These are phyloP conservation scores for Colletotrichum liriopes DNA, from an alignment of 2,329 filamentous ascomycete genomes.

Conservation along the genomic window DNA sequence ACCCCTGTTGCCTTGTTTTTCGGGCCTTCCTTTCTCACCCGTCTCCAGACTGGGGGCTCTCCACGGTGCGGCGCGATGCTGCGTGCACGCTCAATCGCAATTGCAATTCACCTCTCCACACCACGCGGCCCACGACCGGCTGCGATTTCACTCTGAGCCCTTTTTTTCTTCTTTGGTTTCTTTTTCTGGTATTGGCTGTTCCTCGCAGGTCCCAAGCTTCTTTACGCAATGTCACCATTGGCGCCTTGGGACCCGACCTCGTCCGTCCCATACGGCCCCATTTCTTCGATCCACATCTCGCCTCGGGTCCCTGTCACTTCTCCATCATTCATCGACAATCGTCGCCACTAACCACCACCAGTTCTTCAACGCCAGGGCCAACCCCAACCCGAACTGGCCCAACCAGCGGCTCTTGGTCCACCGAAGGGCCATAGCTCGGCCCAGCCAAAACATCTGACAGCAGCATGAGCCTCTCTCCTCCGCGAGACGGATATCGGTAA, in stretches of 20 bases:
- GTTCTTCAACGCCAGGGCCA: slow-evolving; percentile 37
- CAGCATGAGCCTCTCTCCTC: slow-evolving; percentile 3
- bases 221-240: slow-evolving; percentile 5
- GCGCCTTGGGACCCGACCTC: neutral
- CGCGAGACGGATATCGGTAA: slow-evolving; percentile 3
- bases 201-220: neutral
- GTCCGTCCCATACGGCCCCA: slow-evolving; percentile 3
- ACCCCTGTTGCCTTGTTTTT: slow-evolving; percentile 36
- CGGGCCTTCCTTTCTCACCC: slow-evolving; percentile 12
- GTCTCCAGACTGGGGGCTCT: slow-evolving; percentile 4
- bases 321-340: slow-evolving; percentile 25
- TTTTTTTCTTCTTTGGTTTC: neutral
- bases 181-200: neutral
- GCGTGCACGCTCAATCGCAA: neutral
- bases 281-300: slow-evolving; percentile 25
- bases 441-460: slow-evolving; percentile 16
- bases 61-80: too few relatives aligned
- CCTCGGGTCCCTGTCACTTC: slow-evolving; percentile 27
- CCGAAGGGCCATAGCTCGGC: slow-evolving; percentile 19
- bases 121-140: neutral
- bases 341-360: slow-evolving; percentile 38
- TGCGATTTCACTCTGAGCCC: neutral
- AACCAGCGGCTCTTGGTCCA: slow-evolving; percentile 16
- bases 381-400: slow-evolving; percentile 4
- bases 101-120: slow-evolving; percentile 8